Percentiles rank a stretch among this genome's conserved stretches.
phyloP scores from a whole-genome alignment of 164 flowering plant species.

The Berberis thunbergii region DNA sequence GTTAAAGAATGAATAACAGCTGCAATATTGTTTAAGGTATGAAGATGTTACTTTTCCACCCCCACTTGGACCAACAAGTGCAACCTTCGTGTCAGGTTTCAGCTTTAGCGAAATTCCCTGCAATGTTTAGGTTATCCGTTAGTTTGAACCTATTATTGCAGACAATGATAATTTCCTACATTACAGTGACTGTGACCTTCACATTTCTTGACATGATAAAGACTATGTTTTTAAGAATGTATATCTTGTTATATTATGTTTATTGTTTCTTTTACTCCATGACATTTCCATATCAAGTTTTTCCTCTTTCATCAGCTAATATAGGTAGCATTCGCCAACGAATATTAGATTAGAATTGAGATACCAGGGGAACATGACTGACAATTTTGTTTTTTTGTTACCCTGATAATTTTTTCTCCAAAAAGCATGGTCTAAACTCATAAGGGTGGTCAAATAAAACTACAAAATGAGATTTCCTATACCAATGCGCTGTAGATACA shows the following conservation, averaged over 20 bases:
- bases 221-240: too few species aligned
- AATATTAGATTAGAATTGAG: too few species aligned
- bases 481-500: too few species aligned
- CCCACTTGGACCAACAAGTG: constrained; percentile 99
- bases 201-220: too few species aligned
- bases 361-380: too few species aligned
- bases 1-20: too few species aligned
- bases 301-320: neutral
- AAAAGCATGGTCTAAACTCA: too few species aligned
- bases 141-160: neutral
- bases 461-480: too few species aligned
- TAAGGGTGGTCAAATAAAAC: too few species aligned
- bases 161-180: neutral
- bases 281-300: neutral
- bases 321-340: too few species aligned
- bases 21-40: neutral
- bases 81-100: constrained; percentile 85
- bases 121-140: constrained; percentile 7
- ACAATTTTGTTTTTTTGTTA: too few species aligned
- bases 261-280: neutral
- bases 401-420: too few species aligned
- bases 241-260: neutral
- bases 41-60: constrained; percentile 74
- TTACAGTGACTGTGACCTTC: neutral
- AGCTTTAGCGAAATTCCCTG: constrained; percentile 77